Percentiles rank a stretch among this genome's conserved stretches.
Conservation (phyloP, 2,329 filamentous ascomycete species). For the Epichloe festucae region DNA sequence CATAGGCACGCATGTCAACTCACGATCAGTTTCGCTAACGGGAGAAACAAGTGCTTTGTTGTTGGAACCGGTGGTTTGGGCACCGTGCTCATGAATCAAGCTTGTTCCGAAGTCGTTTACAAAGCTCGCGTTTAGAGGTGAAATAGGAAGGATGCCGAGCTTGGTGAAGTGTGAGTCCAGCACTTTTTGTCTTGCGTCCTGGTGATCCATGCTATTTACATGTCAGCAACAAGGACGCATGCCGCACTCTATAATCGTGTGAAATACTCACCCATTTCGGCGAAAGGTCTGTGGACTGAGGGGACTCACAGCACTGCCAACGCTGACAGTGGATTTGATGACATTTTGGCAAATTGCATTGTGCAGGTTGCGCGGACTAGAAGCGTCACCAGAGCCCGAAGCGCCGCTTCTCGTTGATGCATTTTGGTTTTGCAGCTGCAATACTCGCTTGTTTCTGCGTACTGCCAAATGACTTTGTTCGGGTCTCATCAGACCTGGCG, state of each 20-base stretch:
- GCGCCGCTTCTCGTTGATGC: neutral
- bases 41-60: neutral
- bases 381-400: neutral
- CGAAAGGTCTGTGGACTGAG: neutral
- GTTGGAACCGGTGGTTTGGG: neutral
- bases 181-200: neutral
- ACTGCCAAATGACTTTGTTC: neutral
- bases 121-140: conserved; percentile 1
- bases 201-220: neutral
- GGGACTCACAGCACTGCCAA: neutral
- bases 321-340: neutral
- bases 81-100: neutral
- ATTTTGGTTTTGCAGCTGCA: neutral
- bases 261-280: neutral
- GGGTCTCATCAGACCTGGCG: neutral
- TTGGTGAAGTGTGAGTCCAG: neutral
- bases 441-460: neutral
- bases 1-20: conserved; percentile 30
- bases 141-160: neutral
- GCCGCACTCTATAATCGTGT: neutral
- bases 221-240: neutral
- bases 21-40: neutral
- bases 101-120: conserved; percentile 8
- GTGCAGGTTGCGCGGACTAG: neutral
- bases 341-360: neutral